These are phyloP conservation scores for Xylaria intraflava DNA, from an alignment of 495 filamentous ascomycete genomes.

Conservation along the genomic window DNA sequence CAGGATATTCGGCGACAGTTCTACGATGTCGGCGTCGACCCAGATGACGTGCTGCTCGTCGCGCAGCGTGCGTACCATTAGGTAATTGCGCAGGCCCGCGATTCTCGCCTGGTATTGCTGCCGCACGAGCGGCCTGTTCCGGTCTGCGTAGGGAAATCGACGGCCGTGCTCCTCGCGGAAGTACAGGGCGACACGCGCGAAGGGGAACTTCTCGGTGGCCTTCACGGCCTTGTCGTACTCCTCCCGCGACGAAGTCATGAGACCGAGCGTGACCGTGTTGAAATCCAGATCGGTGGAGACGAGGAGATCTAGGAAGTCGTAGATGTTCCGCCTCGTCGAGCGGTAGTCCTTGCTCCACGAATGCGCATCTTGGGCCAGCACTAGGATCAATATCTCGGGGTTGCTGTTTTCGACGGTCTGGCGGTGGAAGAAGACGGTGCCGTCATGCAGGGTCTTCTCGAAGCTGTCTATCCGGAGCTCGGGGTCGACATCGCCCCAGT, in stretches of 20 bases:
- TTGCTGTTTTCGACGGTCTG: conserved; percentile 15
- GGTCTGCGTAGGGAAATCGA: conserved; percentile 12
- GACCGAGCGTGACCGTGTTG: conserved; percentile 12
- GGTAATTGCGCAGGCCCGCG: conserved; percentile 17
- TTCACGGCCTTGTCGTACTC: conserved; percentile 15
- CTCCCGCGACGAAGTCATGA: conserved; percentile 18
- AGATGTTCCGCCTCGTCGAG: conserved; percentile 18
- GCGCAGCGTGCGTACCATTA: conserved; percentile 17
- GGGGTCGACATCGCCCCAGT: conserved; percentile 16
- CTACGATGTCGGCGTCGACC: conserved; percentile 20
- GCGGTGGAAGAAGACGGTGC: conserved; percentile 14
- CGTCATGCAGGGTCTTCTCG: conserved; percentile 17
- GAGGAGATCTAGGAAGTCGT: conserved; percentile 19
- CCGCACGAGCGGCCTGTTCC: conserved; percentile 14
- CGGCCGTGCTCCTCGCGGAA: conserved; percentile 15
- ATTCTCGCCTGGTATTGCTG: conserved; percentile 7
- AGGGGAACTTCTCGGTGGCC: conserved; percentile 12
- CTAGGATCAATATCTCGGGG: conserved; percentile 15
- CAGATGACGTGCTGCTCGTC: conserved; percentile 19
- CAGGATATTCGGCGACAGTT: conserved; percentile 12
- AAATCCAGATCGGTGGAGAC: conserved; percentile 16
- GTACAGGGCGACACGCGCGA: conserved; percentile 16
- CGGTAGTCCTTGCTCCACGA: conserved; percentile 18
- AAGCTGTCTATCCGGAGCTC: conserved; percentile 11
- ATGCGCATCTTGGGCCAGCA: conserved; percentile 11